Conservation (phyloP, 2,329 filamentous ascomycete species). For the Hymenotorrendiella dingleyae region DNA sequence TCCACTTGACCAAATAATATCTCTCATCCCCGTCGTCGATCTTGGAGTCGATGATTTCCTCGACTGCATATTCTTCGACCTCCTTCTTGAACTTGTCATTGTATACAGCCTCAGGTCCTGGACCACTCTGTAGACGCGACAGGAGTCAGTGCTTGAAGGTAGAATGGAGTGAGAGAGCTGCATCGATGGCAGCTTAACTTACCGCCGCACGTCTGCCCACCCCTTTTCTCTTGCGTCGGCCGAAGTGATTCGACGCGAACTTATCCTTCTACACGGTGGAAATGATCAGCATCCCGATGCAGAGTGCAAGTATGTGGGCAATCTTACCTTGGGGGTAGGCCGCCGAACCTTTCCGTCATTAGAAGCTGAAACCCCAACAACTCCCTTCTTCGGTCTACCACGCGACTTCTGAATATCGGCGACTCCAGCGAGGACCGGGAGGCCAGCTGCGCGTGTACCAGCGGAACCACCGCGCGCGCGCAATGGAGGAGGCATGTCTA, state of each 20-base stretch:
- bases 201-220: background rate
- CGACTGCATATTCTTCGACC: conserved; percentile 10
- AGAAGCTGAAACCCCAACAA: too few relatives aligned
- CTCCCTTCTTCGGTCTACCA: background rate
- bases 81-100: background rate
- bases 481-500: too few relatives aligned
- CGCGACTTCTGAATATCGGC: background rate
- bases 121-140: background rate
- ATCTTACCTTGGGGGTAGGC: too few relatives aligned
- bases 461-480: background rate
- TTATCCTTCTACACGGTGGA: too few relatives aligned
- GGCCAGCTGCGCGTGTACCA: background rate
- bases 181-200: background rate
- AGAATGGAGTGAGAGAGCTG: background rate
- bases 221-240: background rate
- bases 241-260: too few relatives aligned
- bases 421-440: background rate
- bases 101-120: background rate
- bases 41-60: conserved; percentile 12
- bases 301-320: too few relatives aligned
- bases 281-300: too few relatives aligned
- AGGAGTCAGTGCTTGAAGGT: background rate
- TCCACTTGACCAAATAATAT: conserved; percentile 15
- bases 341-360: too few relatives aligned
- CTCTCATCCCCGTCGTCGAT: conserved; percentile 1